Conservation (phyloP, 1,284 basidiomycete genomes). For the Rhodotorula sp. region DNA sequence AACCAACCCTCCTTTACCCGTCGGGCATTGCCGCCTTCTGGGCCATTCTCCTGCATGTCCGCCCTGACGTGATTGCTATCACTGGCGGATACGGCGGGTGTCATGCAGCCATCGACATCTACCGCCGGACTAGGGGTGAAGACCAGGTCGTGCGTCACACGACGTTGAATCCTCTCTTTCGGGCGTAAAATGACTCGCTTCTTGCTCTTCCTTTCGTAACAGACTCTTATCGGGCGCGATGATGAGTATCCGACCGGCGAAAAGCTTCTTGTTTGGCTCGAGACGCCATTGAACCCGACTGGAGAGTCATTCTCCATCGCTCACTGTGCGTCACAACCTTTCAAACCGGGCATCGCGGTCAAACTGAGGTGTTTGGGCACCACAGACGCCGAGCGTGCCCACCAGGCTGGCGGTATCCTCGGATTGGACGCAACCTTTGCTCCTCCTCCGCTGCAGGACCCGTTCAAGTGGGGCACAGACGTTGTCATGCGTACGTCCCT, state of each 20-base stretch:
- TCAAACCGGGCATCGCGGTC: not conserved
- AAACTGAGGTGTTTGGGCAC: no score
- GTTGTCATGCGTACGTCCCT: slow-evolving; percentile 41
- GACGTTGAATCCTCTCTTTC: not conserved
- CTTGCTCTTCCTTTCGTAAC: not conserved
- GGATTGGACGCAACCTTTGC: slow-evolving; percentile 83
- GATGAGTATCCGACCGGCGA: slow-evolving; percentile 67
- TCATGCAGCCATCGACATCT: slow-evolving; percentile 64
- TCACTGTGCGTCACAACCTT: slow-evolving; percentile 57
- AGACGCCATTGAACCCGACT: slow-evolving; percentile 85
- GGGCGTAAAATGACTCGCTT: no score
- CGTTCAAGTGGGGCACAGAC: slow-evolving; percentile 81
- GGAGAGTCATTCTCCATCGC: slow-evolving; percentile 77
- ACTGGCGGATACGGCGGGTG: slow-evolving; percentile 76
- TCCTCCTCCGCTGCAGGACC: slow-evolving; percentile 83
- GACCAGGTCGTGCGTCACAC: slow-evolving; percentile 30
- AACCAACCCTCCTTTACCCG: slow-evolving; percentile 67
- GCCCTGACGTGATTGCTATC: slow-evolving; percentile 78
- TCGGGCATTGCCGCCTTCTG: slow-evolving; percentile 45
- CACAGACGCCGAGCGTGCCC: slow-evolving; percentile 57
- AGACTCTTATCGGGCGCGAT: slow-evolving; percentile 56
- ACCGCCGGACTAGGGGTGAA: slow-evolving; percentile 47
- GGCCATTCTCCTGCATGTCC: slow-evolving; percentile 64
- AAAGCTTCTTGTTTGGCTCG: slow-evolving; percentile 71
- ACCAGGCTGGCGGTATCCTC: slow-evolving; percentile 66